Evolutionary conservation across 2,329 filamentous ascomycete genomes (phyloP).

Genomic region (Aspergillus aculeatinus): DNA sequence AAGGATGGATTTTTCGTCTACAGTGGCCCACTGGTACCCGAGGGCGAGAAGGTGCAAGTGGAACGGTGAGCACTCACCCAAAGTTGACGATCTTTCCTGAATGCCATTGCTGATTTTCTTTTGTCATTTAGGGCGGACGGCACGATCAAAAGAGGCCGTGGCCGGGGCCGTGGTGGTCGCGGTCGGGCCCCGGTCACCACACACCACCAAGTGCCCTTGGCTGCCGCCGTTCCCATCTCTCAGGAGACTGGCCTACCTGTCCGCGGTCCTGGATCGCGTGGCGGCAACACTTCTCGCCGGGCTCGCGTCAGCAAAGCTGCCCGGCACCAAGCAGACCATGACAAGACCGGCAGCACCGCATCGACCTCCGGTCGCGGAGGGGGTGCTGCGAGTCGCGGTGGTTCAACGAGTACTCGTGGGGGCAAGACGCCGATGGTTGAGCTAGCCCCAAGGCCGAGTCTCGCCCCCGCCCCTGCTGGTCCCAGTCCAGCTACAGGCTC

Average conservation of each 20-base stretch:
- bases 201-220: conserved; percentile 69
- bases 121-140: conserved; percentile 62
- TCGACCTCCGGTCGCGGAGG: conserved; percentile 30
- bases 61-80: conserved; percentile 53
- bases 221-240: conserved; percentile 81
- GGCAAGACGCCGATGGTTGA: conserved; percentile 32
- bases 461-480: conserved; percentile 22
- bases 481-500: conserved; percentile 26
- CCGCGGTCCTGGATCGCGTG: conserved; percentile 67
- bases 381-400: conserved; percentile 28
- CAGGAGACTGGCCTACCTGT: conserved; percentile 83
- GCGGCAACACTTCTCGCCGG: conserved; percentile 72
- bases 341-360: conserved; percentile 65
- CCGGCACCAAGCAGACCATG: conserved; percentile 73
- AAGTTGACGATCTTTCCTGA: conserved; percentile 9
- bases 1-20: conserved; percentile 99
- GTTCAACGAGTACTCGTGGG: conserved; percentile 27
- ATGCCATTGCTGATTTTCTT: conserved; percentile 17
- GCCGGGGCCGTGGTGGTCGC: conserved; percentile 54
- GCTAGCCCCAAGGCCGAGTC: conserved; percentile 28
- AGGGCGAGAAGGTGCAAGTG: conserved; percentile 72
- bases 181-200: conserved; percentile 62
- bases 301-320: conserved; percentile 84
- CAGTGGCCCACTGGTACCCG: conserved; percentile 83
- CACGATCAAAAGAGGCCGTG: conserved; percentile 63